These are phyloP conservation scores for Ceratobasidium sp. DNA, from an alignment of 1,284 basidiomycete species.

Conservation along the genomic window DNA sequence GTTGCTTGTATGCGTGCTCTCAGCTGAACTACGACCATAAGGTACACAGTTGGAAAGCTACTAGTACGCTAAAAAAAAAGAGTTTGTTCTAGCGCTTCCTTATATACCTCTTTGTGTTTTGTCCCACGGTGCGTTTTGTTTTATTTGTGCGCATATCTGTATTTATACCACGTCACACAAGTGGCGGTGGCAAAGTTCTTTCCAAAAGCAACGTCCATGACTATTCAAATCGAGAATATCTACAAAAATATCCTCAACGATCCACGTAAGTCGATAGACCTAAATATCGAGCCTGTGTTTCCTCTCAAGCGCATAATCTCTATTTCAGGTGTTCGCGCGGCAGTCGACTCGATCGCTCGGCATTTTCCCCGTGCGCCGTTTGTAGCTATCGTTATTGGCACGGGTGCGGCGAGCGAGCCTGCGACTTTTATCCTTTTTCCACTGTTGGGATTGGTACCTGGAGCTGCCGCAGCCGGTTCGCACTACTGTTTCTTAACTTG, in stretches of 20 bases:
- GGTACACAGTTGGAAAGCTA: too few relatives aligned
- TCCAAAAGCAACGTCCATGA: neutral
- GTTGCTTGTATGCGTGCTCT: too few relatives aligned
- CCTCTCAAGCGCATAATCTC: neutral
- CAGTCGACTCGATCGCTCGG: neutral
- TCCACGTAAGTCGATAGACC: neutral
- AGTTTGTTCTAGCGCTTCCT: too few relatives aligned
- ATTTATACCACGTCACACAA: neutral
- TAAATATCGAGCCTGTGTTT: neutral
- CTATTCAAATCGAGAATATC: neutral
- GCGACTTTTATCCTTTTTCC: neutral
- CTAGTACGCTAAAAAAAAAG: too few relatives aligned
- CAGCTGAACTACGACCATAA: too few relatives aligned
- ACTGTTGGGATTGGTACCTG: neutral
- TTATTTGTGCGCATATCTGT: too few relatives aligned
- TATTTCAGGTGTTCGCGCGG: conserved; percentile 2
- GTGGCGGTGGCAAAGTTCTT: neutral
- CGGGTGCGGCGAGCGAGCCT: neutral
- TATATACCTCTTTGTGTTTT: too few relatives aligned
- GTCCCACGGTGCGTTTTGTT: too few relatives aligned
- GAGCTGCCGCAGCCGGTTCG: neutral
- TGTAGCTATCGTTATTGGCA: neutral
- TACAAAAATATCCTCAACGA: conserved; percentile 14
- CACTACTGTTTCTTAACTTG: too few relatives aligned
- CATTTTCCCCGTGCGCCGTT: conserved; percentile 1